These are phyloP conservation scores for Calonectria pseudoturangicola DNA, from an alignment of 2,329 filamentous ascomycete species.

Conservation along the genomic window DNA sequence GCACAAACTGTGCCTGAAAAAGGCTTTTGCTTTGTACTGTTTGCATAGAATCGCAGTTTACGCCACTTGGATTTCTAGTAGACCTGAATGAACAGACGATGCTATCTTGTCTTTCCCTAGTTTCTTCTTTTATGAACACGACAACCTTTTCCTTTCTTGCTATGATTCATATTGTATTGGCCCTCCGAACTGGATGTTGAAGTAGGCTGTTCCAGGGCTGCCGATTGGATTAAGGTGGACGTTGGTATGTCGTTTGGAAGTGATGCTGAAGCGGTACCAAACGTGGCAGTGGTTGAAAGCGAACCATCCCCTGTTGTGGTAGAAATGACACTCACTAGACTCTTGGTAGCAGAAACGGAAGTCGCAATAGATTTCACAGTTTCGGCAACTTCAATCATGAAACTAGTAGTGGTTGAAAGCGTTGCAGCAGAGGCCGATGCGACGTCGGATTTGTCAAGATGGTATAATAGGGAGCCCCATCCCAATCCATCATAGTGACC, in stretches of 20 bases:
- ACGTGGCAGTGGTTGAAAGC: background rate
- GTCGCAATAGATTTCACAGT: background rate
- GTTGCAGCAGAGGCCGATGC: slow-evolving; percentile 42
- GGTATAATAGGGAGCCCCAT: slow-evolving; percentile 41
- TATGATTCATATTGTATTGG: background rate
- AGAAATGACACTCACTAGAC: background rate
- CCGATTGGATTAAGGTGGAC: background rate
- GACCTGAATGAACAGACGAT: background rate
- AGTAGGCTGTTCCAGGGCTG: background rate
- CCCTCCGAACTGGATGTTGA: too few relatives aligned
- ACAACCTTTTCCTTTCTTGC: background rate
- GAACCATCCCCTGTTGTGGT: background rate
- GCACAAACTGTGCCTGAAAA: too few relatives aligned
- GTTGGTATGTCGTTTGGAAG: too few relatives aligned
- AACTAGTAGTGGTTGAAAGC: background rate
- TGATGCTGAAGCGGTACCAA: background rate
- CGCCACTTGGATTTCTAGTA: background rate
- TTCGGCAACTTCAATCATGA: background rate
- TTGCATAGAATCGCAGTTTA: too few relatives aligned
- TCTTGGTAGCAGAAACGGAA: background rate
- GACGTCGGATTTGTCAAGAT: slow-evolving; percentile 31
- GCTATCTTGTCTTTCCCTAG: background rate
- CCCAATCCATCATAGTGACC: slow-evolving; percentile 36
- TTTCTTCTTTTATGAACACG: background rate
- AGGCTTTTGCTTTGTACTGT: too few relatives aligned